These are phyloP conservation scores for Amanita pseudoporphyria DNA, from an alignment of 768 basidiomycete genomes.

Conservation along the genomic window DNA sequence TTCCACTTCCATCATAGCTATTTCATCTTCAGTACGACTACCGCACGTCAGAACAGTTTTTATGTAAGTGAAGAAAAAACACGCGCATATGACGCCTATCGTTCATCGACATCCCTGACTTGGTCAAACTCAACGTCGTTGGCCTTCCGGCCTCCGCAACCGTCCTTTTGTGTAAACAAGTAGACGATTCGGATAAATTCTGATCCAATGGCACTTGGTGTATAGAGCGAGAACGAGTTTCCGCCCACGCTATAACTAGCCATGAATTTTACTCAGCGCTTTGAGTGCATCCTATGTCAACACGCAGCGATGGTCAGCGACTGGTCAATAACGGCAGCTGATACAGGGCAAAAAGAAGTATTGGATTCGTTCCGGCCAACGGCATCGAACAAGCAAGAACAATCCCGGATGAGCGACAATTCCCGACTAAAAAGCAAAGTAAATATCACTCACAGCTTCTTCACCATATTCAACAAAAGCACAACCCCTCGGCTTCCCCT, in stretches of 20 bases:
- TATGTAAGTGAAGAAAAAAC: not conserved
- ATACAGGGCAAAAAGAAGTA: not conserved
- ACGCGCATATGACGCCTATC: conserved; percentile 44
- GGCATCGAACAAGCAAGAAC: too few species aligned
- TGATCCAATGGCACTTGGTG: conserved; percentile 64
- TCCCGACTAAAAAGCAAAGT: conserved; percentile 10
- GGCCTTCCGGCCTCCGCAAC: conserved; percentile 56
- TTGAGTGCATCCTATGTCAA: conserved; percentile 70
- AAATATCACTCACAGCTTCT: conserved; percentile 57
- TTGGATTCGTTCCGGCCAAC: conserved; percentile 3
- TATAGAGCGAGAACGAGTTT: conserved; percentile 87
- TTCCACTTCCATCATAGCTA: conserved; percentile 95
- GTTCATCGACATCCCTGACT: conserved; percentile 52
- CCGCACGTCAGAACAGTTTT: conserved; percentile 6
- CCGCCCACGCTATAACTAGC: conserved; percentile 76
- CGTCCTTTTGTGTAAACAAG: conserved; percentile 23
- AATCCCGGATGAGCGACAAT: conserved; percentile 40
- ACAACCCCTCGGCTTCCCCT: conserved; percentile 92
- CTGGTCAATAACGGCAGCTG: not conserved
- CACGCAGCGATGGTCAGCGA: conserved; percentile 1
- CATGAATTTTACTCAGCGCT: conserved; percentile 65
- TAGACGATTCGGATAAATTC: conserved; percentile 10
- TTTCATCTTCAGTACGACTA: conserved; percentile 74
- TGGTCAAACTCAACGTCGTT: conserved; percentile 83
- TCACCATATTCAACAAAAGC: conserved; percentile 84